phyloP scores from a whole-genome alignment of 345 rosid genomes.

The Dipteronia sinensis region DNA sequence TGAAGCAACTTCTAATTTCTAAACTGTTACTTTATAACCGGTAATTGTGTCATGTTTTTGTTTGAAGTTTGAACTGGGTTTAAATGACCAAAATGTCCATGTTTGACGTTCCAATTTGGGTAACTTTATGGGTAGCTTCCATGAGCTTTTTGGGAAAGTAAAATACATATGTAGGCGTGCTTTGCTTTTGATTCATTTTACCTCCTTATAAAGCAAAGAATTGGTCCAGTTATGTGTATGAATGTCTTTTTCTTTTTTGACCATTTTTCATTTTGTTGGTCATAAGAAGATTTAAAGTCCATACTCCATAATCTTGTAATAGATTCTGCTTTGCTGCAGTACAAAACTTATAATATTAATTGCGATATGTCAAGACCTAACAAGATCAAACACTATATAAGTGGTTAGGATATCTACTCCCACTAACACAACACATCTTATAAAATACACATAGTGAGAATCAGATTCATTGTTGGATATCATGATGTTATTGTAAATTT shows the following conservation, averaged over 20 bases:
- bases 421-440: too few species aligned
- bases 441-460: too few species aligned
- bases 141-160: constrained; percentile 9
- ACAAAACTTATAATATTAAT: too few species aligned
- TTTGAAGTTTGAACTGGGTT: neutral
- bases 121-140: neutral
- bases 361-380: too few species aligned
- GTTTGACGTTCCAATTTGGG: neutral
- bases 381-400: too few species aligned
- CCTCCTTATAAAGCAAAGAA: constrained; percentile 15
- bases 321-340: too few species aligned
- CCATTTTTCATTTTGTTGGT: constrained; percentile 1
- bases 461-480: too few species aligned
- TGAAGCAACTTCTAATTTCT: neutral
- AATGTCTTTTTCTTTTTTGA: constrained; percentile 14
- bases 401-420: too few species aligned
- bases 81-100: constrained; percentile 18
- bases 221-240: neutral
- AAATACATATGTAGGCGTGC: constrained; percentile 5
- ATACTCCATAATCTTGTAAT: too few species aligned
- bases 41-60: too few species aligned
- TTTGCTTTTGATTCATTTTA: neutral
- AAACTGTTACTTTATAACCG: neutral
- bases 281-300: neutral
- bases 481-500: too few species aligned